Conservation (phyloP, 768 basidiomycete species). For the Macrolepiota albuminosa region DNA sequence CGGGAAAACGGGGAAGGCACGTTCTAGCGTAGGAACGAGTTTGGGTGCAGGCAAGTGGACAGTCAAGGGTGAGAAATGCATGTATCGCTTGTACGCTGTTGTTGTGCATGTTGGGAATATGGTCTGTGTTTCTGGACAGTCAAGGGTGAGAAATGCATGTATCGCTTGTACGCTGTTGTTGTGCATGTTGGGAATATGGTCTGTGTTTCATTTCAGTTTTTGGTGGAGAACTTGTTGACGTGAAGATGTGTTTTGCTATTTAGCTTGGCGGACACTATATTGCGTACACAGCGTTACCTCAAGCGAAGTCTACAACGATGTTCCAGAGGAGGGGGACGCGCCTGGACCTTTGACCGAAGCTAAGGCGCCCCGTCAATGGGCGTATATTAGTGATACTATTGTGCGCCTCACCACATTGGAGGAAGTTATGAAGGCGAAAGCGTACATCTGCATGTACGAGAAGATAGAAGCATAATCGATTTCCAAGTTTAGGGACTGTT, state of each 20-base stretch:
- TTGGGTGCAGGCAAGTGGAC: not conserved
- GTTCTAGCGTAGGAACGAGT: constrained; percentile 18
- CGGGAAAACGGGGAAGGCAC: constrained; percentile 26
- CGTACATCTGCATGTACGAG: constrained; percentile 94
- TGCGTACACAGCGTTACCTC: constrained; percentile 74
- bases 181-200: constrained; percentile 90
- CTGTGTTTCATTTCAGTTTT: constrained; percentile 19
- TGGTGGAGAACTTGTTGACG: constrained; percentile 3
- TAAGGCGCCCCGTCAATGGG: constrained; percentile 63
- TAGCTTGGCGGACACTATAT: constrained; percentile 89
- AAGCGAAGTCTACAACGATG: constrained; percentile 16
- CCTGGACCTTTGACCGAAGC: constrained; percentile 4
- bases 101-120: constrained; percentile 87
- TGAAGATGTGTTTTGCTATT: constrained; percentile 8
- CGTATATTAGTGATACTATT: constrained; percentile 85
- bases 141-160: constrained; percentile 45
- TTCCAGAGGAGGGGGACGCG: constrained; percentile 4
- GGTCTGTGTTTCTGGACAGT: constrained; percentile 41
- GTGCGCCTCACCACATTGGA: constrained; percentile 80
- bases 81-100: constrained; percentile 74
- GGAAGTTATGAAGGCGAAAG: constrained; percentile 87
- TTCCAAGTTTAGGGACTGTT: not conserved
- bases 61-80: constrained; percentile 34
- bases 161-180: constrained; percentile 75
- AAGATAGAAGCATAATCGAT: constrained; percentile 40